phyloP scores from a whole-genome alignment of 768 basidiomycete genomes.

The Imleria badia region DNA sequence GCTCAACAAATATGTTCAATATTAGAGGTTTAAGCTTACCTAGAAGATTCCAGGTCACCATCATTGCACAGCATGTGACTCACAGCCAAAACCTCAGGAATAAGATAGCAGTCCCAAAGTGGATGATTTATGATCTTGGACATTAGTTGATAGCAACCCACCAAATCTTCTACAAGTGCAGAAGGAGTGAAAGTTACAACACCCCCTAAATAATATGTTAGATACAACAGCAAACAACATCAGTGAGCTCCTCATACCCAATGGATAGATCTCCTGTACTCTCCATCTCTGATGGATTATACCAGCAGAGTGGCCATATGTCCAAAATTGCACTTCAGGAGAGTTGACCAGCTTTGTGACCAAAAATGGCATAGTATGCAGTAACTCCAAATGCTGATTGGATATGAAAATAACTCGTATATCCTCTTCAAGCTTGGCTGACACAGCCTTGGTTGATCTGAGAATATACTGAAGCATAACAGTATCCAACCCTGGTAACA shows the following conservation, averaged over 20 bases:
- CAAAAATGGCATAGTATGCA: conserved; percentile 51
- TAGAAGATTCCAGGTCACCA: neutral
- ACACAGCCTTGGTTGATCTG: conserved; percentile 40
- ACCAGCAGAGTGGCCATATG: conserved; percentile 63
- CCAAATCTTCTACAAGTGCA: conserved; percentile 54
- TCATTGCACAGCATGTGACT: conserved; percentile 12
- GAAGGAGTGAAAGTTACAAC: conserved; percentile 68
- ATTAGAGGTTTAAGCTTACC: conserved; percentile 6
- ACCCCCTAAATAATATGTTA: conserved; percentile 50
- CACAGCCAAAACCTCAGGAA: conserved; percentile 63
- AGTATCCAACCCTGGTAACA: conserved; percentile 42
- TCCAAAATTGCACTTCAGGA: conserved; percentile 56
- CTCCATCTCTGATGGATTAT: conserved; percentile 56
- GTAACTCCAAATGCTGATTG: conserved; percentile 48
- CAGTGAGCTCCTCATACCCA: conserved; percentile 45
- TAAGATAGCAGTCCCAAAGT: conserved; percentile 65
- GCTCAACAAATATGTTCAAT: neutral
- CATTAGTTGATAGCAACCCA: conserved; percentile 49
- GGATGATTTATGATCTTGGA: conserved; percentile 56
- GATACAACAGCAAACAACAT: neutral
- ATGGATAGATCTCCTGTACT: conserved; percentile 64
- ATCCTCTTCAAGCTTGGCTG: conserved; percentile 39
- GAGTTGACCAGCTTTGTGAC: conserved; percentile 45
- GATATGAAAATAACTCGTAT: conserved; percentile 64
- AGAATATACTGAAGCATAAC: conserved; percentile 43